Evolutionary conservation across 208 protist species (phyloP).

Genomic region (Crithidia fasciculata): DNA sequence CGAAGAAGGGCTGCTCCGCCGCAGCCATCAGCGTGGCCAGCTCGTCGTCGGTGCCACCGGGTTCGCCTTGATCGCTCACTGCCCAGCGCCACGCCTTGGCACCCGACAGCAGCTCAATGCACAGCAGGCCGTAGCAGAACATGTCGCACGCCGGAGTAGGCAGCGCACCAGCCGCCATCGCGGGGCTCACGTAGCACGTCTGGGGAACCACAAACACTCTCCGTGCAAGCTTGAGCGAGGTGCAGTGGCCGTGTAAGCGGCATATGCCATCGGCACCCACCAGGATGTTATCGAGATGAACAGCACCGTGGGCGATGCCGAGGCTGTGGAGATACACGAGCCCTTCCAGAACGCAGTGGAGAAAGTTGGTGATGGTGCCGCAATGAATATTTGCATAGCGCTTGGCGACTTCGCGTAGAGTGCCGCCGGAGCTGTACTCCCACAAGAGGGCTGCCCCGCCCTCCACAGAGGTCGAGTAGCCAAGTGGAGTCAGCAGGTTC

Average conservation of each 20-base stretch:
- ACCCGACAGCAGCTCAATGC: slow-evolving; percentile 58
- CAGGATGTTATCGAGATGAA: slow-evolving; percentile 71
- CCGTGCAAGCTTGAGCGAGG: slow-evolving; percentile 4
- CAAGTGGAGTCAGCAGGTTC: slow-evolving; percentile 6
- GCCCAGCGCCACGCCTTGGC: slow-evolving; percentile 25
- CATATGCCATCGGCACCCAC: slow-evolving; percentile 60
- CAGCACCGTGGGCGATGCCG: slow-evolving; percentile 60
- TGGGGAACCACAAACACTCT: slow-evolving; percentile 31
- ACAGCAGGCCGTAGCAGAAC: slow-evolving; percentile 64
- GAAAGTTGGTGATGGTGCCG: slow-evolving; percentile 41
- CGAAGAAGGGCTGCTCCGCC: slow-evolving; percentile 10
- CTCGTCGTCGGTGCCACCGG: not conserved
- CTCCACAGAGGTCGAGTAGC: slow-evolving; percentile 14
- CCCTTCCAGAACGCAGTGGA: slow-evolving; percentile 45
- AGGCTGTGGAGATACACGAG: slow-evolving; percentile 61
- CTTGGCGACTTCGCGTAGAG: slow-evolving; percentile 26
- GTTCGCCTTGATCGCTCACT: not conserved
- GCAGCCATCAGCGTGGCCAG: slow-evolving; percentile 7
- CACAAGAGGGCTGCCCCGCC: slow-evolving; percentile 22
- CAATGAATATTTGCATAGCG: slow-evolving; percentile 32
- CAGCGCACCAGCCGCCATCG: slow-evolving; percentile 48
- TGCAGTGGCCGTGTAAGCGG: slow-evolving; percentile 66
- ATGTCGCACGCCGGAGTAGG: slow-evolving; percentile 58
- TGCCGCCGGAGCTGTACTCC: slow-evolving; percentile 48
- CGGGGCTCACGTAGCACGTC: slow-evolving; percentile 68